Evolutionary conservation across 2,329 filamentous ascomycete species (phyloP).

Genomic region (Paecilomyces sp.): DNA sequence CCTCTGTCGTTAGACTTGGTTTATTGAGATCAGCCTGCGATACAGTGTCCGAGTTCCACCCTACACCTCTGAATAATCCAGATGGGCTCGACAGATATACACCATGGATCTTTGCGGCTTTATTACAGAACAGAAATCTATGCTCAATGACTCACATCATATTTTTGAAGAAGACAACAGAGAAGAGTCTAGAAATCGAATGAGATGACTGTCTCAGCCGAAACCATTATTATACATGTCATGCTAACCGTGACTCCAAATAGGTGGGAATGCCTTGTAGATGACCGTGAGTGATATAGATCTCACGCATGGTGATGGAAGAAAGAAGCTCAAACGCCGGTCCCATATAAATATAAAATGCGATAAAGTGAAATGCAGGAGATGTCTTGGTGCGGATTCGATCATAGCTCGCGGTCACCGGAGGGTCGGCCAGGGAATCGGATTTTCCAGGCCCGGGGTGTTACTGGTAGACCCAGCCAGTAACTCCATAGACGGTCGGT

Average conservation of each 20-base stretch:
- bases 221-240: not conserved
- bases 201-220: not conserved
- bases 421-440: conserved; percentile 30
- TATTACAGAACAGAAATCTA: not conserved
- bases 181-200: not conserved
- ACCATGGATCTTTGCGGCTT: too few relatives aligned
- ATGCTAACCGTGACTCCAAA: not conserved
- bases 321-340: not conserved
- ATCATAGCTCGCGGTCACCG: conserved; percentile 34
- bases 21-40: too few relatives aligned
- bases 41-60: too few relatives aligned
- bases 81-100: too few relatives aligned
- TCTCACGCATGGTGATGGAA: not conserved
- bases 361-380: not conserved
- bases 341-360: not conserved
- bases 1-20: too few relatives aligned
- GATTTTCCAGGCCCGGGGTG: conserved; percentile 50
- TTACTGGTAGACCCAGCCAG: conserved; percentile 57
- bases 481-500: conserved; percentile 50
- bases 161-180: not conserved
- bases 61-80: too few relatives aligned
- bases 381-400: not conserved
- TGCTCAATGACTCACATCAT: not conserved
- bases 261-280: not conserved
- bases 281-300: not conserved